Conservation (phyloP, 805 yeast genomes). For the Kuraishia floccosa region DNA sequence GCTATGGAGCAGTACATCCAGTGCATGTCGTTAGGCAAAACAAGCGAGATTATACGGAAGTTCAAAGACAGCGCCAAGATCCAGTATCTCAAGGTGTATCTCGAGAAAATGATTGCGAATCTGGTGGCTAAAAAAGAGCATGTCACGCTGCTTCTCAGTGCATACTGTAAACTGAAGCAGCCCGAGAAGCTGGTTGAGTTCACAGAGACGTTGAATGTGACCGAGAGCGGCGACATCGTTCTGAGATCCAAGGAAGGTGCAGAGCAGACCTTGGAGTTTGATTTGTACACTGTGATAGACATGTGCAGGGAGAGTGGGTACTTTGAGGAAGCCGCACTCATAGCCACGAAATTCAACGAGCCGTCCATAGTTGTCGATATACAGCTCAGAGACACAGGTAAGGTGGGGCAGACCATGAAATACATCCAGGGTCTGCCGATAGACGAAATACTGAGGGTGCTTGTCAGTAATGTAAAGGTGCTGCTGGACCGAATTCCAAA, state of each 20-base stretch:
- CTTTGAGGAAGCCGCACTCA: constrained; percentile 49
- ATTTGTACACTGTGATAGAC: constrained; percentile 54
- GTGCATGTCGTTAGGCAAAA: constrained; percentile 31
- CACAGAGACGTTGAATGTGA: constrained; percentile 26
- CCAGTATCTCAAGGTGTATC: constrained; percentile 46
- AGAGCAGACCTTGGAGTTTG: too few species aligned
- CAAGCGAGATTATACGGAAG: constrained; percentile 70
- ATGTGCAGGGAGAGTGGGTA: constrained; percentile 68
- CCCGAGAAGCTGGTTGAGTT: constrained; percentile 46
- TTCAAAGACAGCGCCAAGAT: constrained; percentile 73
- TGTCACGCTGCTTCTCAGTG: constrained; percentile 65
- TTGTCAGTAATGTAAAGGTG: constrained; percentile 39
- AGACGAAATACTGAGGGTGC: constrained; percentile 65
- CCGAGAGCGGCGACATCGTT: constrained; percentile 23
- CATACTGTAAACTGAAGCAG: constrained; percentile 67
- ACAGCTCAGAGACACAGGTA: constrained; percentile 51
- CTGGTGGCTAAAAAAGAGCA: constrained; percentile 66
- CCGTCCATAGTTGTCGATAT: constrained; percentile 71
- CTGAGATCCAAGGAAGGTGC: constrained; percentile 17
- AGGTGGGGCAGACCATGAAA: constrained; percentile 45
- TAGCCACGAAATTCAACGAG: constrained; percentile 64
- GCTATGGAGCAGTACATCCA: constrained; percentile 70
- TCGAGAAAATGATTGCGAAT: constrained; percentile 46
- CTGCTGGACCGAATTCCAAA: constrained; percentile 62
- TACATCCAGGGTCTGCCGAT: constrained; percentile 61